phyloP scores from a whole-genome alignment of 1,284 basidiomycete genomes.

The Malassezia furfur region DNA sequence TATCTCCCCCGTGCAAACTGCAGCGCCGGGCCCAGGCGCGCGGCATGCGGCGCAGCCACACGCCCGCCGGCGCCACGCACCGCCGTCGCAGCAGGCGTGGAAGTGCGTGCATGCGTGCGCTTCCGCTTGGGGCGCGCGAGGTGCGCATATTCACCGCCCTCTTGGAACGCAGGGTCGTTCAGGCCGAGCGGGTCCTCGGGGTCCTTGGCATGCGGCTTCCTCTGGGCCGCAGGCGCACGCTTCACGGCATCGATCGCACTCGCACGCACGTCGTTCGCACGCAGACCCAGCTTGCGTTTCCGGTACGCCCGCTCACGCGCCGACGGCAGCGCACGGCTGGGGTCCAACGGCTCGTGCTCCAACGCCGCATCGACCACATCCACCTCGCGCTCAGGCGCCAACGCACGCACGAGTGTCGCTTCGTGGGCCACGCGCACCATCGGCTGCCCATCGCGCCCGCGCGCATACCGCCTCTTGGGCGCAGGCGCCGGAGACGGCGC shows the following conservation, averaged over 20 bases:
- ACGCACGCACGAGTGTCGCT: conserved; percentile 14
- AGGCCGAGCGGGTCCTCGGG: conserved; percentile 39
- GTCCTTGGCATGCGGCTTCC: conserved; percentile 7
- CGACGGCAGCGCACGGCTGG: conserved; percentile 22
- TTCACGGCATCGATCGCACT: neutral
- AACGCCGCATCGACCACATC: conserved; percentile 19
- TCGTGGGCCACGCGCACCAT: conserved; percentile 29
- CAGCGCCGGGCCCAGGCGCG: neutral
- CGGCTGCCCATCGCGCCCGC: conserved; percentile 31
- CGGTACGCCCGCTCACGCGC: conserved; percentile 28
- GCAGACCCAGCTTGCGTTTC: conserved; percentile 24
- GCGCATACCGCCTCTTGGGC: conserved; percentile 19
- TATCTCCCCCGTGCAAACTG: conserved; percentile 1
- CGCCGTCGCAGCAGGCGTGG: neutral
- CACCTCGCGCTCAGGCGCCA: conserved; percentile 10
- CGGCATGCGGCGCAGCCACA: conserved; percentile 1
- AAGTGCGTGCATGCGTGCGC: neutral
- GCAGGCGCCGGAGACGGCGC: neutral
- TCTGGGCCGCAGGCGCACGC: neutral
- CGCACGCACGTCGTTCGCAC: conserved; percentile 6
- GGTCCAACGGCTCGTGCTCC: conserved; percentile 21
- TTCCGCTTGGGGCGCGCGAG: conserved; percentile 4
- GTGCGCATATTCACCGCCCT: conserved; percentile 29
- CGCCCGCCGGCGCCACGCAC: conserved; percentile 14
- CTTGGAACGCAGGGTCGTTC: conserved; percentile 36